Percentiles rank a stretch among this genome's conserved stretches.
phyloP scores from a whole-genome alignment of 345 rosid genomes.

The Aegle marmelos region DNA sequence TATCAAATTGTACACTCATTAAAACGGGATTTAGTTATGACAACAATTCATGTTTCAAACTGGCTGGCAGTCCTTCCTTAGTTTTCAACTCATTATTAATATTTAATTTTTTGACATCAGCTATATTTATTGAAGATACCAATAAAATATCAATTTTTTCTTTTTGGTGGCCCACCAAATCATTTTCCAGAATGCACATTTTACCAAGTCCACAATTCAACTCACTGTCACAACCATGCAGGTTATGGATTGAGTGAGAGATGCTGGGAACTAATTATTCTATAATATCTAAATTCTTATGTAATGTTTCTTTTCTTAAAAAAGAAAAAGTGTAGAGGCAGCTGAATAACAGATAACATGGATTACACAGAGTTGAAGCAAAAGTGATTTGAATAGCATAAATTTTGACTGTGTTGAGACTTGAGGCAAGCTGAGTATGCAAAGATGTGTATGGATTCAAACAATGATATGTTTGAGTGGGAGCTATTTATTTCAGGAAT shows the following conservation, averaged over 20 bases:
- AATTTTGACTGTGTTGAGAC: neutral
- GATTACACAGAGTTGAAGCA: neutral
- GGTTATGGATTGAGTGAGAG: neutral
- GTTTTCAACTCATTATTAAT: neutral
- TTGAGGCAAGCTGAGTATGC: neutral
- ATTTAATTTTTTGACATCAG: neutral
- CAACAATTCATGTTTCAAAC: neutral
- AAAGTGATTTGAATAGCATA: neutral
- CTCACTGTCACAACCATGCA: constrained; percentile 2
- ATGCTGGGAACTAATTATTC: neutral
- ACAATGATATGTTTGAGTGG: neutral
- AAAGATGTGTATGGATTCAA: neutral
- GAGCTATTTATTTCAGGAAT: neutral
- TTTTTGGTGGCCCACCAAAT: neutral
- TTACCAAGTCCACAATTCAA: constrained; percentile 8
- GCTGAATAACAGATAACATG: neutral
- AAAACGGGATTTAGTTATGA: neutral
- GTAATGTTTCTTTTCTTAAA: neutral
- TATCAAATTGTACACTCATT: constrained; percentile 25
- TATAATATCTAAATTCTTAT: neutral
- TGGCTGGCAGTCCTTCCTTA: neutral
- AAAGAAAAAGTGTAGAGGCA: neutral
- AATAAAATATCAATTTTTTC: neutral
- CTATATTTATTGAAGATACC: neutral
- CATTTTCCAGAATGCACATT: constrained; percentile 2